Conservation (phyloP, 2,329 filamentous ascomycete genomes). For the Fulvia fulva region DNA sequence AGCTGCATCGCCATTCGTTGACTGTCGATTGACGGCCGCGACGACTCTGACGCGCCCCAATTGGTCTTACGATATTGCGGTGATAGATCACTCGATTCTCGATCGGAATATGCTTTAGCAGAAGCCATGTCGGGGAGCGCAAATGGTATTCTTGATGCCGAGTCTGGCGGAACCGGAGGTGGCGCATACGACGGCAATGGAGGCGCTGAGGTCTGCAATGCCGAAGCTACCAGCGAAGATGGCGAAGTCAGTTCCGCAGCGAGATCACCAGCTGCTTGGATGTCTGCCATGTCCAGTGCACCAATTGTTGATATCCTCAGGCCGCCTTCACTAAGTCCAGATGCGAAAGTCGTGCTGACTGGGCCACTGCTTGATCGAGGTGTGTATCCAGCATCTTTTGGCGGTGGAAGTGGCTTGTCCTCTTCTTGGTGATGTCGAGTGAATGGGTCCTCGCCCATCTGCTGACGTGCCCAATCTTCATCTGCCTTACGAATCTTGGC, state of each 20-base stretch:
- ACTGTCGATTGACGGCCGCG: constrained; percentile 32
- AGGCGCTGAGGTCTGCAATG: constrained; percentile 28
- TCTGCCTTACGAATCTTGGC: constrained; percentile 30
- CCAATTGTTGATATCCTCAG: constrained; percentile 31
- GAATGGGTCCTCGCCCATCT: constrained; percentile 23
- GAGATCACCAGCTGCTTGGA: constrained; percentile 28
- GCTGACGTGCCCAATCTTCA: constrained; percentile 31
- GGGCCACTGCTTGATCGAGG: constrained; percentile 30
- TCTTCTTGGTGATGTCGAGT: constrained; percentile 28
- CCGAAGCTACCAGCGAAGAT: constrained; percentile 13
- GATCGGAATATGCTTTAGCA: constrained; percentile 24
- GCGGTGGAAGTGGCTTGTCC: constrained; percentile 39
- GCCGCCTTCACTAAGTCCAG: constrained; percentile 20
- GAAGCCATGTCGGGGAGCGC: constrained; percentile 24
- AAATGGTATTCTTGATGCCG: constrained; percentile 9
- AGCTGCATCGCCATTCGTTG: constrained; percentile 25
- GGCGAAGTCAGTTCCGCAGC: constrained; percentile 13
- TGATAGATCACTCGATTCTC: constrained; percentile 29
- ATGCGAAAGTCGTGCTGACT: constrained; percentile 22
- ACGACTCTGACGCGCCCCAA: constrained; percentile 30
- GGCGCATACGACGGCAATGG: constrained; percentile 45
- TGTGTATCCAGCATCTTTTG: constrained; percentile 41
- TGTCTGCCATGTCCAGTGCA: constrained; percentile 36
- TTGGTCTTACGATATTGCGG: constrained; percentile 23
- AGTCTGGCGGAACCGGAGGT: constrained; percentile 41